Base-by-base conservation (phyloP, 1,284 basidiomycete genomes). In the Earliella scabrosa region DNA sequence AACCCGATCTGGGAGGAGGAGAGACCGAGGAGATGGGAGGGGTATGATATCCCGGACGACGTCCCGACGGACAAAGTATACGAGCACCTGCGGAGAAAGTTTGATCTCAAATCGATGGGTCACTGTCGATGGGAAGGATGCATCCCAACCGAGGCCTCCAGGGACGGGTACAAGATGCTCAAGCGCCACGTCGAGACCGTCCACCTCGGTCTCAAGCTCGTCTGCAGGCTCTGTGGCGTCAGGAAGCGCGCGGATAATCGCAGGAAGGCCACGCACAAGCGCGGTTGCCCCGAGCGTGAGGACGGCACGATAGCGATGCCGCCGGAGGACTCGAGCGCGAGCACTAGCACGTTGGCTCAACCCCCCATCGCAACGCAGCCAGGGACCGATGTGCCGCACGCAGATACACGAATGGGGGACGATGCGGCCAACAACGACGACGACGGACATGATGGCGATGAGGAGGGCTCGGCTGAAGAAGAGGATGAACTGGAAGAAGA, bases 1-100 rank as follows among this genome's bases (percentile, higher is more conserved):
- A 47, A 40, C 31, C 54, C 54, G 32, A 56, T 56, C 45, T 56
- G 54, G 54, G 54, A 56, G 45, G 49, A 56, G 54, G 54, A 56
- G 45, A 43, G 49, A 38, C 54, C 54, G 49, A 49, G 54, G 49
- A 29, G 36, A 24, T 56, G 54, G 54, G 54, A 50, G 32, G 31
- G 26, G 14, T 50, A 56, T 49, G 26, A 27, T 21, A 41, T 56
- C 54, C 54, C 54, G 39, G 54, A 56, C 49, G 54, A 56, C 27
- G 45, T 56, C 49, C 18, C 44, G 18, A 27, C 54, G 26, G 54
- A 50, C 23, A 36, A 50, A 20, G 35, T 58, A 34, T 61, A 52
- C 47, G 50, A 51, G 21, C 40, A 56, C 21, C 54, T 61, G 11
- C 50, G 50, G 45, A 34, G 41, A 29, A n/a, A 27, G 45, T 40